Conservation (phyloP, 306 rosid species). For the Vachellia collinsii region DNA sequence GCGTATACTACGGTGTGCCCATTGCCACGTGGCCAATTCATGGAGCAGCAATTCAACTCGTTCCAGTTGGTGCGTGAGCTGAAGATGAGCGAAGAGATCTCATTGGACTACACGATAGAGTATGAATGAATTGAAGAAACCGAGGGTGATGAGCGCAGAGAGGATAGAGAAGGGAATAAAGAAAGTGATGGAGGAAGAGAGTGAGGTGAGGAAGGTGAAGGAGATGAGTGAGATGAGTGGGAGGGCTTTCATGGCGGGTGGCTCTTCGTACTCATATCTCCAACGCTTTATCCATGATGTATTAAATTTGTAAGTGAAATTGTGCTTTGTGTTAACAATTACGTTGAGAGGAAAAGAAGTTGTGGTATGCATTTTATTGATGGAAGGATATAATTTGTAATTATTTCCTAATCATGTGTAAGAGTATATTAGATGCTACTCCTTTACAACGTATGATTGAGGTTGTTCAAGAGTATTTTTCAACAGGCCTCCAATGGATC, state of each 20-base stretch:
- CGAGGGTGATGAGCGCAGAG: background rate
- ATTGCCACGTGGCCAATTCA: background rate
- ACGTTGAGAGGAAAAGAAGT: too few relatives aligned
- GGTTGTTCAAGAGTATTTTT: too few relatives aligned
- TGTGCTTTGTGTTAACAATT: too few relatives aligned
- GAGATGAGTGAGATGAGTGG: background rate
- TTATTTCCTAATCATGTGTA: too few relatives aligned
- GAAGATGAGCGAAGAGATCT: constrained; percentile 17
- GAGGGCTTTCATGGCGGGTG: background rate
- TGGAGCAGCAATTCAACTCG: background rate
- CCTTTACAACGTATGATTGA: too few relatives aligned
- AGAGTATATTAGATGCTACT: too few relatives aligned
- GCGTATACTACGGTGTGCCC: background rate
- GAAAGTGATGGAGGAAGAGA: background rate
- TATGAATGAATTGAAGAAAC: background rate
- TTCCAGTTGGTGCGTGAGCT: constrained; percentile 26
- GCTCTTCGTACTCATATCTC: background rate
- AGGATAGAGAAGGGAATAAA: background rate
- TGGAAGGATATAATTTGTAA: too few relatives aligned
- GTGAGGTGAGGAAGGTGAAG: background rate
- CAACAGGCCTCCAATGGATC: too few relatives aligned
- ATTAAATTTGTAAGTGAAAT: background rate
- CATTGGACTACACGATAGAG: background rate
- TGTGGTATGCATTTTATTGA: too few relatives aligned
- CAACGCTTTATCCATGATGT: background rate